phyloP scores from a whole-genome alignment of 2,329 filamentous ascomycete genomes.

The Stylonectria norvegica region DNA sequence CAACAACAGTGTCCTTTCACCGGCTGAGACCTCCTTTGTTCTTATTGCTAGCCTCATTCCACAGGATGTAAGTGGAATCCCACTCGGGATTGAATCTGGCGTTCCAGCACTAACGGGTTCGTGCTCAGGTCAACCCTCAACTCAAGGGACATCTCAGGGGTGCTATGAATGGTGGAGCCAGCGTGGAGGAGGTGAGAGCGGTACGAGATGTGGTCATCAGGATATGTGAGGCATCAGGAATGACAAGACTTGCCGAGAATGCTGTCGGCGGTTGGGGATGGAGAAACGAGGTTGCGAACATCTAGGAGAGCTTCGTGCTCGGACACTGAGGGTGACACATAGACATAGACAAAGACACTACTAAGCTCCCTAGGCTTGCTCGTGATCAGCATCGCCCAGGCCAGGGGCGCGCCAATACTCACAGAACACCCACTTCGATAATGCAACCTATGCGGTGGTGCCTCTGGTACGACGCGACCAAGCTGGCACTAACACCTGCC shows the following conservation, averaged over 20 bases:
- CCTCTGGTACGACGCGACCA: not conserved
- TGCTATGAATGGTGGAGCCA: conserved; percentile 25
- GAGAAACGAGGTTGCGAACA: conserved; percentile 25
- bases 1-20: conserved; percentile 23
- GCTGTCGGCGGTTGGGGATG: conserved; percentile 25
- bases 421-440: too few relatives aligned
- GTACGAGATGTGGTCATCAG: conserved; percentile 23
- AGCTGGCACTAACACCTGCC: too few relatives aligned
- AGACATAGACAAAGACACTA: too few relatives aligned
- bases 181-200: conserved; percentile 24
- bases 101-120: not conserved
- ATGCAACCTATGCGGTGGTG: not conserved
- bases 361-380: too few relatives aligned
- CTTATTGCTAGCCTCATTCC: conserved; percentile 28
- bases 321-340: too few relatives aligned
- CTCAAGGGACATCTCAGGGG: conserved; percentile 26
- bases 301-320: too few relatives aligned
- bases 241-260: conserved; percentile 17
- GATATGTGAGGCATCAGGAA: conserved; percentile 26
- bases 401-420: too few relatives aligned
- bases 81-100: not conserved
- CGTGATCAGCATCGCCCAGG: too few relatives aligned
- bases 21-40: conserved; percentile 23
- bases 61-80: conserved; percentile 21
- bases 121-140: conserved; percentile 24